These are phyloP conservation scores for Yamadazyma buinensis DNA, from an alignment of 1,139 yeast genomes.

Conservation along the genomic window DNA sequence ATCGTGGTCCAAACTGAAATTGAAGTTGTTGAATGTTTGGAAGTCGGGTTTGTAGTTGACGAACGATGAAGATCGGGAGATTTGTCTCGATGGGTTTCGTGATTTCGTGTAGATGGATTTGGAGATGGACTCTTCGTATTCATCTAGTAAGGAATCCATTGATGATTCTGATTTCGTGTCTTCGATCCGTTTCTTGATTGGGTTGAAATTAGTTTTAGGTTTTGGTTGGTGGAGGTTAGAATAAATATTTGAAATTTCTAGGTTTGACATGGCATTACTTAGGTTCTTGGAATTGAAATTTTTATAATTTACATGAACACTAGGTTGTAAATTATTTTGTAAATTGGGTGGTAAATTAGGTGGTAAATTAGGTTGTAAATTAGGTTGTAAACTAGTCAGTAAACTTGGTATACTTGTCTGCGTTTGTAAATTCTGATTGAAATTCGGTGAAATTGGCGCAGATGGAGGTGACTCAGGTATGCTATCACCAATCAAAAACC, in stretches of 20 bases:
- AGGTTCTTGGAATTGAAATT: too few relatives aligned
- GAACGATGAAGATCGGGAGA: slow-evolving; percentile 24
- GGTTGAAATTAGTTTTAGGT: too few relatives aligned
- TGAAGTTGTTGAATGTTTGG: slow-evolving; percentile 4
- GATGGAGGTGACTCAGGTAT: slow-evolving; percentile 49
- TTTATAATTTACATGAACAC: too few relatives aligned
- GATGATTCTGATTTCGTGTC: slow-evolving; percentile 33
- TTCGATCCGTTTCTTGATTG: slow-evolving; percentile 1
- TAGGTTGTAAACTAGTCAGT: too few relatives aligned
- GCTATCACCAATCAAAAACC: too few relatives aligned
- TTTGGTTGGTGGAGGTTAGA: slow-evolving; percentile 14
- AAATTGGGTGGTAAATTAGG: too few relatives aligned
- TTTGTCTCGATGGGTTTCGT: slow-evolving; percentile 27
- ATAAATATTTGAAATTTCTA: too few relatives aligned
- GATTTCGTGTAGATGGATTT: slow-evolving; percentile 24
- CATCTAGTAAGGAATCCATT: slow-evolving; percentile 51
- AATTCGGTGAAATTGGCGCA: slow-evolving; percentile 39
- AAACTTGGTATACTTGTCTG: slow-evolving; percentile 4
- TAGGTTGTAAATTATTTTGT: too few relatives aligned
- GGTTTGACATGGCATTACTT: too few relatives aligned
- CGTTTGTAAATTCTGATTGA: slow-evolving; percentile 8
- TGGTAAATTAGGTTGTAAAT: too few relatives aligned
- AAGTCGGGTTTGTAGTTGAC: slow-evolving; percentile 6
- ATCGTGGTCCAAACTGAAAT: neutral
- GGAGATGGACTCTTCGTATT: slow-evolving; percentile 45